phyloP scores from a whole-genome alignment of 2,329 filamentous ascomycete species.

The Trichoderma koningiopsis region DNA sequence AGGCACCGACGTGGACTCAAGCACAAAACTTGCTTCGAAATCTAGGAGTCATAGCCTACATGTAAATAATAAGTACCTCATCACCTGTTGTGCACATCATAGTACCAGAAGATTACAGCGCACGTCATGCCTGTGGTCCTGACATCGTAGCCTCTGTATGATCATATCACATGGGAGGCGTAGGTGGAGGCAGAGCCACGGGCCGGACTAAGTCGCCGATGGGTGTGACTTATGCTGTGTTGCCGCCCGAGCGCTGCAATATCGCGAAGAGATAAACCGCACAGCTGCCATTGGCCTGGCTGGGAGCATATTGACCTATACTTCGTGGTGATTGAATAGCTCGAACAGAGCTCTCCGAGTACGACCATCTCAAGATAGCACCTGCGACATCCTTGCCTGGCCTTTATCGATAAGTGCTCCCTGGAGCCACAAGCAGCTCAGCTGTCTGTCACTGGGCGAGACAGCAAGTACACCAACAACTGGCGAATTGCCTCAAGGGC shows the following conservation, averaged over 20 bases:
- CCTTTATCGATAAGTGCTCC: constrained; percentile 21
- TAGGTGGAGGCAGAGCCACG: constrained; percentile 13
- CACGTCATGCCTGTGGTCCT: constrained; percentile 4
- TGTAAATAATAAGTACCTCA: background rate
- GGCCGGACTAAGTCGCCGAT: background rate
- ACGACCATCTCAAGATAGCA: constrained; percentile 1
- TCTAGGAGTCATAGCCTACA: background rate
- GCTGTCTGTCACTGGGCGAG: background rate
- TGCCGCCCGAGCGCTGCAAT: background rate
- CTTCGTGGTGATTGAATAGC: background rate
- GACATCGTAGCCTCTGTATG: constrained; percentile 3
- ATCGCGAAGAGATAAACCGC: background rate
- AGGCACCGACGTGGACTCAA: background rate
- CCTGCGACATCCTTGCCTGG: constrained; percentile 1
- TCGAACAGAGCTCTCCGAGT: background rate
- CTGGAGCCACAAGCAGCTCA: background rate
- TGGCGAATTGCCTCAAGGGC: background rate
- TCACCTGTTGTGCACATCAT: constrained; percentile 2
- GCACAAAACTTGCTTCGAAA: background rate
- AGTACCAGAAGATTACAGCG: background rate
- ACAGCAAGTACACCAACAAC: background rate
- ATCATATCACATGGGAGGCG: constrained; percentile 19
- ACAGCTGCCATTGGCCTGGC: constrained; percentile 1
- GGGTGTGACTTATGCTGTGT: constrained; percentile 17
- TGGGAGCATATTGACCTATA: background rate